These are phyloP conservation scores for Artemisia argyi DNA, from an alignment of 129 eudicot species.

Conservation along the genomic window DNA sequence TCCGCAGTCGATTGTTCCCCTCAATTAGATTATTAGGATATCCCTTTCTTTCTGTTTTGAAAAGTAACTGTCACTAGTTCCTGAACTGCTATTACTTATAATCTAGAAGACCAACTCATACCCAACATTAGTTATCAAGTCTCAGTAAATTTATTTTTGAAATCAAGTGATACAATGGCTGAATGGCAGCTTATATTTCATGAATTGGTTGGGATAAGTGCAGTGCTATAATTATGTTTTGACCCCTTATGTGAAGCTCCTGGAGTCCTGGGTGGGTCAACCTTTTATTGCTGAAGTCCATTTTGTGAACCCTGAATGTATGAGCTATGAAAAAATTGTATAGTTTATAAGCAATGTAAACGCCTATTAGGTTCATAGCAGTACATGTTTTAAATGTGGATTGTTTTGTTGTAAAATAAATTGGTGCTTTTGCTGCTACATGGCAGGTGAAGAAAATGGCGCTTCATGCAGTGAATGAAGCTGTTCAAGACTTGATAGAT, in stretches of 20 bases:
- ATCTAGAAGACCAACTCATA: too few species aligned
- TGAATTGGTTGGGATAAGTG: background rate
- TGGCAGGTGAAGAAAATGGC: slow-evolving; percentile 55
- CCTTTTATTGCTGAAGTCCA: background rate
- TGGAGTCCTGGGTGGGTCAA: too few species aligned
- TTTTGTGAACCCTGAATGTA: background rate
- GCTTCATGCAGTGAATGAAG: slow-evolving; percentile 45
- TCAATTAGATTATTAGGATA: too few species aligned
- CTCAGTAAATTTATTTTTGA: too few species aligned
- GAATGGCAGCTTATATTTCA: too few species aligned
- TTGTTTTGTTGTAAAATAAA: background rate
- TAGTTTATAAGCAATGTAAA: background rate
- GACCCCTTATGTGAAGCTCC: too few species aligned
- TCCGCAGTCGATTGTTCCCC: too few species aligned
- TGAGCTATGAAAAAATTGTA: background rate
- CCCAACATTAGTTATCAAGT: too few species aligned
- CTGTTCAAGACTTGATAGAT: slow-evolving; percentile 22
- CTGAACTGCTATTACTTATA: background rate
- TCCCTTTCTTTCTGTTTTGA: too few species aligned
- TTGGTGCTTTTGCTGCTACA: slow-evolving; percentile 1
- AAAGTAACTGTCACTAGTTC: background rate
- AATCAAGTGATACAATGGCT: background rate
- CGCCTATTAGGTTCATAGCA: background rate
- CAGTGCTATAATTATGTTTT: too few species aligned
- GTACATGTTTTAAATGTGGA: background rate